Evolutionary conservation across 1,139 yeast species (phyloP).

Genomic region (Dujonia santamariae): DNA sequence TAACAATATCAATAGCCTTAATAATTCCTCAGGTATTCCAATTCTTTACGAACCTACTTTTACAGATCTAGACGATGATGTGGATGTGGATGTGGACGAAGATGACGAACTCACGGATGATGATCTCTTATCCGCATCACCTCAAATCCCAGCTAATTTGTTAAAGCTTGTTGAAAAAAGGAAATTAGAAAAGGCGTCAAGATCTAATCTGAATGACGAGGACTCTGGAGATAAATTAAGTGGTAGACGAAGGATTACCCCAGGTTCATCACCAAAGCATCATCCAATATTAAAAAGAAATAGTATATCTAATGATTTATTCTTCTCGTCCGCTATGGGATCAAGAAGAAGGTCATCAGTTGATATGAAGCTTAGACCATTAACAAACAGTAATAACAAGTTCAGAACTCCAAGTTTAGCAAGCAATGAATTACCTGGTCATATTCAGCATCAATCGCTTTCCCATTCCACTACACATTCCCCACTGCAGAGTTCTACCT

Average conservation of each 20-base stretch:
- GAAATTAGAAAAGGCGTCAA: constrained; percentile 28
- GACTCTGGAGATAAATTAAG: constrained; percentile 16
- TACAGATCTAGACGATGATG: constrained; percentile 12
- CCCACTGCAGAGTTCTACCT: too few relatives aligned
- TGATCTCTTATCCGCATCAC: constrained; percentile 57
- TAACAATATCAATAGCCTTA: too few relatives aligned
- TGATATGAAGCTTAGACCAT: constrained; percentile 23
- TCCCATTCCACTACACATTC: too few relatives aligned
- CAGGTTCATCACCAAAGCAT: constrained; percentile 33
- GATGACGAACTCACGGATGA: constrained; percentile 50
- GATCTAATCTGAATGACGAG: constrained; percentile 17
- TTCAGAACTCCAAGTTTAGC: constrained; percentile 4
- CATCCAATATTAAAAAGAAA: constrained; percentile 17
- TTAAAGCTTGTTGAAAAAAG: constrained; percentile 54
- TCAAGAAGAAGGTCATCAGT: constrained; percentile 32
- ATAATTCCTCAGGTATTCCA: too few relatives aligned
- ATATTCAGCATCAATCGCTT: too few relatives aligned
- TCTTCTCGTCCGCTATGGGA: constrained; percentile 21
- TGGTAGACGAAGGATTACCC: constrained; percentile 19
- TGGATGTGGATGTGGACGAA: constrained; percentile 15
- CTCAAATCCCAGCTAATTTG: constrained; percentile 63
- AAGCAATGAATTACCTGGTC: too few relatives aligned
- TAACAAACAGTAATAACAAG: constrained; percentile 2
- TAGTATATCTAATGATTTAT: constrained; percentile 25
- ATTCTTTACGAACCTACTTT: constrained; percentile 5